These are phyloP conservation scores for Pseudomassariella vexata DNA, from an alignment of 2,329 filamentous ascomycete species.

Conservation along the genomic window DNA sequence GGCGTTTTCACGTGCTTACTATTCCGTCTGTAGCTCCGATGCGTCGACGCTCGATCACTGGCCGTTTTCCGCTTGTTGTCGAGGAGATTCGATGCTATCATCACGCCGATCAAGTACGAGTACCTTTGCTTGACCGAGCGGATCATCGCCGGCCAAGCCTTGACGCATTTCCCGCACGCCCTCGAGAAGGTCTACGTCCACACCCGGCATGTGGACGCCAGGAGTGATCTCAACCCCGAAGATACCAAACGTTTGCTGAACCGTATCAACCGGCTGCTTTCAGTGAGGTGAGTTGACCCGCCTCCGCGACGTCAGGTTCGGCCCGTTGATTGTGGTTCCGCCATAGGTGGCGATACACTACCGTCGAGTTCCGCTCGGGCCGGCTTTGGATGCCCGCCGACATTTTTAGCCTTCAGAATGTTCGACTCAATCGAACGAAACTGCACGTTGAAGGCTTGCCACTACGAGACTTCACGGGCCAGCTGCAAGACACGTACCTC, in stretches of 20 bases:
- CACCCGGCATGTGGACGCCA: slow-evolving; percentile 34
- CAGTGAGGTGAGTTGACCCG: slow-evolving; percentile 29
- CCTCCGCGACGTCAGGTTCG: no score
- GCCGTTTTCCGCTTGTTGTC: slow-evolving; percentile 30
- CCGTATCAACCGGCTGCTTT: slow-evolving; percentile 28
- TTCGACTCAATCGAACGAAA: slow-evolving; percentile 21
- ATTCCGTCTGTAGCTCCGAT: slow-evolving; percentile 29
- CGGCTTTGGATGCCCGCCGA: slow-evolving; percentile 32
- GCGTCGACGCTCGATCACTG: slow-evolving; percentile 28
- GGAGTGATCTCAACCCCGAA: slow-evolving; percentile 31
- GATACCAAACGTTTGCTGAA: slow-evolving; percentile 29
- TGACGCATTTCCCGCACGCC: slow-evolving; percentile 23
- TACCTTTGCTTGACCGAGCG: slow-evolving; percentile 29
- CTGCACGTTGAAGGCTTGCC: slow-evolving; percentile 36
- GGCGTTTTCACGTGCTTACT: slow-evolving; percentile 9
- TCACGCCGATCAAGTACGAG: slow-evolving; percentile 36
- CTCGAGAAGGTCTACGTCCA: slow-evolving; percentile 29
- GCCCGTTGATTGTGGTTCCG: background rate
- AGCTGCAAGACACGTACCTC: slow-evolving; percentile 29
- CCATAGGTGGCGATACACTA: slow-evolving; percentile 35
- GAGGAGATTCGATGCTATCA: slow-evolving; percentile 32
- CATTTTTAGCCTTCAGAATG: slow-evolving; percentile 26
- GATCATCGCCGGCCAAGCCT: slow-evolving; percentile 29
- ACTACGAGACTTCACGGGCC: slow-evolving; percentile 27
- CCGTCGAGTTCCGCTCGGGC: slow-evolving; percentile 19